These are phyloP conservation scores for Aspergillus biplanus DNA, from an alignment of 495 filamentous ascomycete genomes.

Conservation along the genomic window DNA sequence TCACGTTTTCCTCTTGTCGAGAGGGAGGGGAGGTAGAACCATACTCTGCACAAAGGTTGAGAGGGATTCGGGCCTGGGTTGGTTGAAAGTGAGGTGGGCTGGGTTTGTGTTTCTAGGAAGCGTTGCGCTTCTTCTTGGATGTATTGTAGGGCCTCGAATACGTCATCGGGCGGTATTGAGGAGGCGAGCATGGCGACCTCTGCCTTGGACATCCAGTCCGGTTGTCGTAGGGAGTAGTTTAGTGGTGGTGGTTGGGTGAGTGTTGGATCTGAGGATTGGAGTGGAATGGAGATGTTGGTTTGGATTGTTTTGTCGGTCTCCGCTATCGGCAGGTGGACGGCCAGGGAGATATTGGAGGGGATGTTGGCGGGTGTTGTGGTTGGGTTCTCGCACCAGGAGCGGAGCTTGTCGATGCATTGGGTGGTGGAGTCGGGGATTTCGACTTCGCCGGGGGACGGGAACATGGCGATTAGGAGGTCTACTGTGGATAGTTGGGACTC, in stretches of 20 bases:
- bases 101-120: slow-evolving; percentile 34
- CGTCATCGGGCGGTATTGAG: slow-evolving; percentile 36
- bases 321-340: slow-evolving; percentile 32
- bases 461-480: slow-evolving; percentile 44
- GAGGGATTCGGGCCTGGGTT: neutral
- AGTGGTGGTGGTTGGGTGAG: slow-evolving; percentile 30
- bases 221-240: slow-evolving; percentile 42
- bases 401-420: slow-evolving; percentile 38
- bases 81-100: slow-evolving; percentile 11
- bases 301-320: slow-evolving; percentile 35
- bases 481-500: slow-evolving; percentile 42
- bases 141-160: slow-evolving; percentile 39
- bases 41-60: too few species aligned
- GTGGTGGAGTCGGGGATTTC: slow-evolving; percentile 39
- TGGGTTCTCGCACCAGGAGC: slow-evolving; percentile 35
- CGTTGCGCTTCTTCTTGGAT: slow-evolving; percentile 31
- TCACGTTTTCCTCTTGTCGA: slow-evolving; percentile 43
- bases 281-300: slow-evolving; percentile 40
- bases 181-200: slow-evolving; percentile 34
- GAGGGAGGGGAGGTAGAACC: slow-evolving; percentile 49
- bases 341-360: slow-evolving; percentile 31
- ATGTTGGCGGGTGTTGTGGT: slow-evolving; percentile 20
- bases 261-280: slow-evolving; percentile 28
- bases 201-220: slow-evolving; percentile 48
- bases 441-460: slow-evolving; percentile 37